Conservation (phyloP, 1,284 basidiomycete genomes). For the Wallemia ichthyophaga region DNA sequence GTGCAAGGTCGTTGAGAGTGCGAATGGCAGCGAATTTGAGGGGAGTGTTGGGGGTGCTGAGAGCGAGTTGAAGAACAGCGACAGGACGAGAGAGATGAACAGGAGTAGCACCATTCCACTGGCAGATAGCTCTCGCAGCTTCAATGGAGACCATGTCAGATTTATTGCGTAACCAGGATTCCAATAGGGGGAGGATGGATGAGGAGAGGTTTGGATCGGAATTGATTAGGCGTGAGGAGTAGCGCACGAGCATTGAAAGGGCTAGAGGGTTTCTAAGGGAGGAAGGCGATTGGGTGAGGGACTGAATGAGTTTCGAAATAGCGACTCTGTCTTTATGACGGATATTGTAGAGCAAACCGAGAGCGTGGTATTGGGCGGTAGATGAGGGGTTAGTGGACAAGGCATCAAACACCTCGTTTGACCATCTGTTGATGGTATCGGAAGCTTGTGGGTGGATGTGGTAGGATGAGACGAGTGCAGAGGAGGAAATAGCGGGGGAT, state of each 20-base stretch:
- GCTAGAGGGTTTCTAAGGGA: conserved; percentile 86
- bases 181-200: conserved; percentile 77
- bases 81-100: conserved; percentile 62
- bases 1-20: conserved; percentile 62
- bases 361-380: conserved; percentile 88
- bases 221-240: conserved; percentile 89
- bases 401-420: conserved; percentile 91
- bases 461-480: conserved; percentile 86
- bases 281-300: conserved; percentile 59
- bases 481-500: conserved; percentile 79
- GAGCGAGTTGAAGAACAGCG: conserved; percentile 73
- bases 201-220: conserved; percentile 83
- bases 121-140: conserved; percentile 86
- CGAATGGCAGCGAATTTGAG: conserved; percentile 95
- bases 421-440: conserved; percentile 91
- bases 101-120: conserved; percentile 55
- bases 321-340: conserved; percentile 96
- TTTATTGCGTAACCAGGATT: conserved; percentile 89
- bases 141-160: conserved; percentile 99
- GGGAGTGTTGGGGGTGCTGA: conserved; percentile 70
- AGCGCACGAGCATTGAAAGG: conserved; percentile 95
- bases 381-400: conserved; percentile 76
- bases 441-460: conserved; percentile 80
- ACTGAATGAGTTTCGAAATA: conserved; percentile 96
- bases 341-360: conserved; percentile 79